Percentiles rank a stretch among this genome's conserved stretches.
Evolutionary conservation across 2,329 filamentous ascomycete genomes (phyloP).

Genomic region (Cladobotryum protrusum): DNA sequence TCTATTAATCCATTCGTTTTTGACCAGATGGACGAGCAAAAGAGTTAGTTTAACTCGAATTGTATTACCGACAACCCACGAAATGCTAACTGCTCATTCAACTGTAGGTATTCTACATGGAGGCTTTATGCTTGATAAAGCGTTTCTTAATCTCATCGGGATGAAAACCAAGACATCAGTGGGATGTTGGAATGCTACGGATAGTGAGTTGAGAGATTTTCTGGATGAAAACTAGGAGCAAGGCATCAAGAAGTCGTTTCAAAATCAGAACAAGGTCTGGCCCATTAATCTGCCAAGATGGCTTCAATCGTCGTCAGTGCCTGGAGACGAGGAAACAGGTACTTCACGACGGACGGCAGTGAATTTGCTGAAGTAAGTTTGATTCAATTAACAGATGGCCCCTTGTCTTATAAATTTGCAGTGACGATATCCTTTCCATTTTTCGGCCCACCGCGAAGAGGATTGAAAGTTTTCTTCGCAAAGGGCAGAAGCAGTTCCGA

Average conservation of each 20-base stretch:
- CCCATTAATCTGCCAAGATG: conserved; percentile 13
- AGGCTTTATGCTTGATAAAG: conserved; percentile 32
- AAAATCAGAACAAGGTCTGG: conserved; percentile 12
- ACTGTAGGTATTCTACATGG: conserved; percentile 30
- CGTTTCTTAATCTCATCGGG: conserved; percentile 22
- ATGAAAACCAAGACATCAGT: conserved; percentile 5
- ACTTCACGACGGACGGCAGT: no score
- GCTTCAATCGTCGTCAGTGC: no score
- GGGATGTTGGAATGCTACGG: conserved; percentile 6
- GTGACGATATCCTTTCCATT: conserved; percentile 16
- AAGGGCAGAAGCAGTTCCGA: neutral
- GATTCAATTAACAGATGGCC: no score
- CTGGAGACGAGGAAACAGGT: no score
- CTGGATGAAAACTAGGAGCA: conserved; percentile 20
- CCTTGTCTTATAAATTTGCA: neutral
- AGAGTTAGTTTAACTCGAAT: neutral
- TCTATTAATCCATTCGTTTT: conserved; percentile 20
- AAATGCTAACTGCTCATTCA: neutral
- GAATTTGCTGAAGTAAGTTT: no score
- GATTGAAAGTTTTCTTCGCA: conserved; percentile 8
- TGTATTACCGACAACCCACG: no score
- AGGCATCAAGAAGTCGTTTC: conserved; percentile 18
- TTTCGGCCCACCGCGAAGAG: conserved; percentile 16
- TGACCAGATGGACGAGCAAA: conserved; percentile 23
- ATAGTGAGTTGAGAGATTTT: conserved; percentile 5